phyloP scores from a whole-genome alignment of 2,329 filamentous ascomycete genomes.

The Pezicula carpinea region DNA sequence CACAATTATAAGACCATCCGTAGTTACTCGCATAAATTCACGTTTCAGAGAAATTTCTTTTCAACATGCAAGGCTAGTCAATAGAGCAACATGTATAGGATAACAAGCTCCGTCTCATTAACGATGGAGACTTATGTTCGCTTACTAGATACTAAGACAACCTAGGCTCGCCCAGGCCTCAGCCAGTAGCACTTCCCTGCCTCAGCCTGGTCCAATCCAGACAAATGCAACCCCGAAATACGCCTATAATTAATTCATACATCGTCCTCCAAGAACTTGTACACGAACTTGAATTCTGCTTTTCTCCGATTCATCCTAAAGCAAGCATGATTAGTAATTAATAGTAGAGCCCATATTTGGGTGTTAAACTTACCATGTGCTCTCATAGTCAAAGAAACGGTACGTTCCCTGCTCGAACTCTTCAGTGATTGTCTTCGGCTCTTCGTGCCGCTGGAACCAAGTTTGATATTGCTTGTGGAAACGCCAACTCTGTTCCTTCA shows the following conservation, averaged over 20 bases:
- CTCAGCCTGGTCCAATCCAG: constrained; percentile 46
- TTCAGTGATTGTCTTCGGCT: constrained; percentile 97
- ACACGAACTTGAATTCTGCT: constrained; percentile 96
- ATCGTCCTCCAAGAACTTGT: constrained; percentile 96
- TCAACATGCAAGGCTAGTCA: too few relatives aligned
- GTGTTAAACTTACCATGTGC: constrained; percentile 72
- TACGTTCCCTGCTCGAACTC: constrained; percentile 99
- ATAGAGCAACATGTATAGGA: too few relatives aligned
- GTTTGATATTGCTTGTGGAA: constrained; percentile 99
- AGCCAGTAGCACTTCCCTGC: constrained; percentile 51
- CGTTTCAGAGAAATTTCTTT: too few relatives aligned
- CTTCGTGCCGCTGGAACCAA: constrained; percentile 98
- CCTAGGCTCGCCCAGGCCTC: too few relatives aligned
- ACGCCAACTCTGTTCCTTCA: constrained; percentile 97
- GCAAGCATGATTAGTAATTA: constrained; percentile 9
- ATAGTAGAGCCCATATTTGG: constrained; percentile 5
- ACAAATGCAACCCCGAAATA: constrained; percentile 32
- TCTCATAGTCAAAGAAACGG: constrained; percentile 99
- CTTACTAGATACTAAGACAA: too few relatives aligned
- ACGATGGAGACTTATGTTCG: too few relatives aligned
- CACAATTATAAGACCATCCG: too few relatives aligned
- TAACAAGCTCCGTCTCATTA: too few relatives aligned
- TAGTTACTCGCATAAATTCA: too few relatives aligned
- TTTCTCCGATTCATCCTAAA: constrained; percentile 96
- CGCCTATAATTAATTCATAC: constrained; percentile 58